These are phyloP conservation scores for Aphanomyces euteiches DNA, from an alignment of 352 stramenopile species.

Conservation along the genomic window DNA sequence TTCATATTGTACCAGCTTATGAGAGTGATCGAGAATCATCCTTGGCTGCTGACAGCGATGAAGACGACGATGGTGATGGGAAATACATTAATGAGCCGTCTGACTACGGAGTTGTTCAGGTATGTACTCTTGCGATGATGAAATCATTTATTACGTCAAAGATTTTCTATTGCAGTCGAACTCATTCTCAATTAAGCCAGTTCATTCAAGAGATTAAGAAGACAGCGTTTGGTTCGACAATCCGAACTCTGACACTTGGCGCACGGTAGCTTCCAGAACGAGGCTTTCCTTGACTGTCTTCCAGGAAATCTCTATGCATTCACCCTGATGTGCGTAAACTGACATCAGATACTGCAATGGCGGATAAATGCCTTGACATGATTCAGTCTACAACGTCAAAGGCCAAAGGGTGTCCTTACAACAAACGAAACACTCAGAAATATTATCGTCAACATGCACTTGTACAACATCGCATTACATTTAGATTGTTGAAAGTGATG, in stretches of 20 bases:
- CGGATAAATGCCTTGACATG: conserved; percentile 83
- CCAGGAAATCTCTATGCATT: conserved; percentile 77
- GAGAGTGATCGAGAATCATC: conserved; percentile 50
- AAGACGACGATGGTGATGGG: conserved; percentile 33
- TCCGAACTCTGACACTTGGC: conserved; percentile 77
- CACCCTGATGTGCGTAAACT: conserved; percentile 68
- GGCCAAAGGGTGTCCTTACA: conserved; percentile 68
- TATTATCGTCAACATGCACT: conserved; percentile 78
- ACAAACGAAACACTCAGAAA: conserved; percentile 65
- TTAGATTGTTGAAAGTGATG: neutral
- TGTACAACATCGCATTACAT: conserved; percentile 35
- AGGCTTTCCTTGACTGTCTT: neutral
- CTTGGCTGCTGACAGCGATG: conserved; percentile 41
- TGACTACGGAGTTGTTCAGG: conserved; percentile 32
- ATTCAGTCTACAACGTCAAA: conserved; percentile 60
- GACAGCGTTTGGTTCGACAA: conserved; percentile 56
- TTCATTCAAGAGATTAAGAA: conserved; percentile 86
- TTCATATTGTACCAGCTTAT: conserved; percentile 73
- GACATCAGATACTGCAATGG: conserved; percentile 72
- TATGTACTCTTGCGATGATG: neutral
- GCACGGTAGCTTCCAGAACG: conserved; percentile 36
- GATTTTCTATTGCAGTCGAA: conserved; percentile 89
- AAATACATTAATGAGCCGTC: neutral
- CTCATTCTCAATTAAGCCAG: conserved; percentile 86
- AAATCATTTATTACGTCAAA: conserved; percentile 39